Evolutionary conservation across 140 eudicot species (phyloP).

Genomic region (Stevia rebaudiana): DNA sequence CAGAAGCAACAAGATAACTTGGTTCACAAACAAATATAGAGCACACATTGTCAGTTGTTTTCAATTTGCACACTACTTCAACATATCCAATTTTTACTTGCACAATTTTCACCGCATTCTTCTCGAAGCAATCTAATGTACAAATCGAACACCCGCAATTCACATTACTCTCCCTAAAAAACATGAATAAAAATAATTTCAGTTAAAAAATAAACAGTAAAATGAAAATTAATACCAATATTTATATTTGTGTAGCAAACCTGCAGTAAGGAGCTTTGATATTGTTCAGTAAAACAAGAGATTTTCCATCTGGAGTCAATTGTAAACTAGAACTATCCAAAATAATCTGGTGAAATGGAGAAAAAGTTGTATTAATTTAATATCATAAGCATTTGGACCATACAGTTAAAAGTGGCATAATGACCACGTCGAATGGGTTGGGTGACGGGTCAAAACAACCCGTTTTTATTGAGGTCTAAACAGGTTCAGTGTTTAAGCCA

Average conservation of each 20-base stretch:
- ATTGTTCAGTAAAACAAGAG: slow-evolving; percentile 56
- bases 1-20: slow-evolving; percentile 63
- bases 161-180: slow-evolving; percentile 49
- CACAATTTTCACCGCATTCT: slow-evolving; percentile 79
- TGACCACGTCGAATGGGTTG: neutral
- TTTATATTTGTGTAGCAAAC: slow-evolving; percentile 26
- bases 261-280: slow-evolving; percentile 77
- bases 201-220: slow-evolving; percentile 15
- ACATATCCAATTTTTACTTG: slow-evolving; percentile 62
- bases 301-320: slow-evolving; percentile 69
- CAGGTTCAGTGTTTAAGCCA: neutral
- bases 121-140: slow-evolving; percentile 43
- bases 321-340: slow-evolving; percentile 56
- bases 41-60: slow-evolving; percentile 37
- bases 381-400: neutral
- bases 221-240: slow-evolving; percentile 8
- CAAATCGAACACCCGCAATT: slow-evolving; percentile 64
- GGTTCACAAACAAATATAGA: slow-evolving; percentile 85
- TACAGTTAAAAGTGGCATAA: neutral
- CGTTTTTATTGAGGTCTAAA: neutral
- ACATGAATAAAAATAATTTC: slow-evolving; percentile 5
- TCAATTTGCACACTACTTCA: slow-evolving; percentile 50
- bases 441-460: slow-evolving; percentile 2
- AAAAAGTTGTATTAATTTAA: neutral
- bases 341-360: slow-evolving; percentile 44